A percentile compares a stretch with the other conserved stretches of the same genome.
Conservation (phyloP, 805 yeast species). For the Wickerhamomyces rabaulensis region DNA sequence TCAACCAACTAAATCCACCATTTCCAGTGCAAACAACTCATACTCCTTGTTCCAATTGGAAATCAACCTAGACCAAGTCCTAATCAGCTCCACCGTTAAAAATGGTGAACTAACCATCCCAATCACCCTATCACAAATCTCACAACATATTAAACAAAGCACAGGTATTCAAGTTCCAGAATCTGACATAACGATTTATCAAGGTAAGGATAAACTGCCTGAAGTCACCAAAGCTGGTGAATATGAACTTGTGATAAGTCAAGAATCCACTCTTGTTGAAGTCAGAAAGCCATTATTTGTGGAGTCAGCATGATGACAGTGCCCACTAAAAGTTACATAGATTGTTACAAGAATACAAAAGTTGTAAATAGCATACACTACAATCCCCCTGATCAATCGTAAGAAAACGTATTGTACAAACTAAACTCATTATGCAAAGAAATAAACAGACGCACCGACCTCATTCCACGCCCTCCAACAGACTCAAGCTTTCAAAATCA, state of each 20-base stretch:
- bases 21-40: constrained; percentile 5
- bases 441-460: background rate
- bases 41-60: constrained; percentile 22
- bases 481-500: constrained; percentile 50
- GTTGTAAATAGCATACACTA: background rate
- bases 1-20: background rate
- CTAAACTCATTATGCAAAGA: background rate
- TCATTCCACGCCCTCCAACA: background rate
- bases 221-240: constrained; percentile 13
- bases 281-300: background rate
- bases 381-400: background rate
- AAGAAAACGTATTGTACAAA: background rate
- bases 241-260: constrained; percentile 14
- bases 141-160: constrained; percentile 6
- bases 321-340: background rate
- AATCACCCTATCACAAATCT: constrained; percentile 11
- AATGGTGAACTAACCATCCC: background rate
- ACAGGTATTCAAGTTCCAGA: constrained; percentile 16
- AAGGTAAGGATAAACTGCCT: constrained; percentile 4
- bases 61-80: constrained; percentile 9
- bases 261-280: constrained; percentile 10
- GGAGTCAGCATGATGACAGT: constrained; percentile 1
- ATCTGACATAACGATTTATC: constrained; percentile 10
- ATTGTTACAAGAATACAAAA: background rate
- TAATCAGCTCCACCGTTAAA: background rate